Evolutionary conservation across 495 filamentous ascomycete genomes (phyloP).

Genomic region (Penicillium alfredii): DNA sequence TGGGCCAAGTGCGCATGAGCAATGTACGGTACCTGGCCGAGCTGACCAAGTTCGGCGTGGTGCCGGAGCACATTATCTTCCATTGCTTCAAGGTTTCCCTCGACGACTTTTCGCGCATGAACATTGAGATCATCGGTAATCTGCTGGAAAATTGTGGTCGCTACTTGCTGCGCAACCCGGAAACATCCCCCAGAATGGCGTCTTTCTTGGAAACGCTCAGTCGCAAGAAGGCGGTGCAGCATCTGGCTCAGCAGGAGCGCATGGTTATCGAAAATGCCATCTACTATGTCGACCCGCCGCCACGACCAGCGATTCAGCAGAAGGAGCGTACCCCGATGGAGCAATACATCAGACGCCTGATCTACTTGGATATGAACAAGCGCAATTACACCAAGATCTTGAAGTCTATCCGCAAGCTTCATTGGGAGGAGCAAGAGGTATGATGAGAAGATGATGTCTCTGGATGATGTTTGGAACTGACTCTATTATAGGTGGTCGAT

Average conservation of each 20-base stretch:
- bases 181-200: slow-evolving; percentile 86
- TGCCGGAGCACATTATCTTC: slow-evolving; percentile 98
- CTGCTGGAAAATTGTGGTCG: slow-evolving; percentile 96
- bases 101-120: slow-evolving; percentile 96
- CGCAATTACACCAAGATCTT: slow-evolving; percentile 87
- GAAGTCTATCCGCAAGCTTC: slow-evolving; percentile 87
- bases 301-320: slow-evolving; percentile 88
- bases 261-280: slow-evolving; percentile 99
- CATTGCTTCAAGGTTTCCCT: slow-evolving; percentile 96
- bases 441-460: too few species aligned
- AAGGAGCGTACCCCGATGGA: slow-evolving; percentile 94
- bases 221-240: slow-evolving; percentile 92
- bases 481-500: too few species aligned
- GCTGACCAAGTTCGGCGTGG: slow-evolving; percentile 95
- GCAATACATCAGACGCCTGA: slow-evolving; percentile 81
- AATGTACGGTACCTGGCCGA: slow-evolving; percentile 97
- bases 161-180: slow-evolving; percentile 88
- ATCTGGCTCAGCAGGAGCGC: slow-evolving; percentile 89
- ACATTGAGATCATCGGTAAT: slow-evolving; percentile 97
- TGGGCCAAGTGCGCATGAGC: slow-evolving; percentile 86
- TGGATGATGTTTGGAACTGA: too few species aligned
- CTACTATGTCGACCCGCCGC: slow-evolving; percentile 95
- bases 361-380: slow-evolving; percentile 91
- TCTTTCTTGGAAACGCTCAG: slow-evolving; percentile 92
- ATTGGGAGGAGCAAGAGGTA: slow-evolving; percentile 94